Evolutionary conservation across 192 early-diverging fungal species (phyloP).

Genomic region (Coemansia sp.): DNA sequence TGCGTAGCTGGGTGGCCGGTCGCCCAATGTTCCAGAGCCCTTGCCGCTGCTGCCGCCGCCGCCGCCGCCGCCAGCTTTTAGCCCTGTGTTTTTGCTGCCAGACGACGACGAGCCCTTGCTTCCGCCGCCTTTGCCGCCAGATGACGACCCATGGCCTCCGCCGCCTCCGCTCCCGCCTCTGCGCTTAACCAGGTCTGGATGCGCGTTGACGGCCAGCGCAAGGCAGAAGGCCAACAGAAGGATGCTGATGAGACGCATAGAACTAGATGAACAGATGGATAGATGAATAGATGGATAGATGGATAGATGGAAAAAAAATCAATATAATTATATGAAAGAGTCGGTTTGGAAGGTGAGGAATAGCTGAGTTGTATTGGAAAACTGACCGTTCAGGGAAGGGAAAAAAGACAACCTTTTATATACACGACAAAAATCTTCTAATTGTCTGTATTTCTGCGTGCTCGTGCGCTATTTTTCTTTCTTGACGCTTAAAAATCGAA

Average conservation of each 20-base stretch:
- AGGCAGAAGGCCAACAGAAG: conserved; percentile 22
- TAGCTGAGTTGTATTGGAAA: conserved; percentile 1
- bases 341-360: background rate
- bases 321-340: no score
- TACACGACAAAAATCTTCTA: background rate
- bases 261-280: no score
- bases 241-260: conserved; percentile 17
- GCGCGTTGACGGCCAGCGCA: conserved; percentile 8
- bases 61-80: conserved; percentile 14
- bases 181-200: conserved; percentile 5
- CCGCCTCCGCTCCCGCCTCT: conserved; percentile 40
- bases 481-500: background rate
- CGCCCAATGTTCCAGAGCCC: conserved; percentile 31
- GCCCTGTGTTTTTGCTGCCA: conserved; percentile 12
- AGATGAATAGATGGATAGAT: background rate
- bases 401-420: background rate
- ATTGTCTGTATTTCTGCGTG: no score
- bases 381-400: background rate
- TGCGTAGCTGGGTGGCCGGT: conserved; percentile 44
- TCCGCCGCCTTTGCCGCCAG: conserved; percentile 8
- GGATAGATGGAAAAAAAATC: background rate
- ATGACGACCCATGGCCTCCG: conserved; percentile 3
- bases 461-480: background rate
- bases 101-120: no score
- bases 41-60: conserved; percentile 37